Conservation (phyloP, 106 monocot genomes). For the Amphibolis antarctica region DNA sequence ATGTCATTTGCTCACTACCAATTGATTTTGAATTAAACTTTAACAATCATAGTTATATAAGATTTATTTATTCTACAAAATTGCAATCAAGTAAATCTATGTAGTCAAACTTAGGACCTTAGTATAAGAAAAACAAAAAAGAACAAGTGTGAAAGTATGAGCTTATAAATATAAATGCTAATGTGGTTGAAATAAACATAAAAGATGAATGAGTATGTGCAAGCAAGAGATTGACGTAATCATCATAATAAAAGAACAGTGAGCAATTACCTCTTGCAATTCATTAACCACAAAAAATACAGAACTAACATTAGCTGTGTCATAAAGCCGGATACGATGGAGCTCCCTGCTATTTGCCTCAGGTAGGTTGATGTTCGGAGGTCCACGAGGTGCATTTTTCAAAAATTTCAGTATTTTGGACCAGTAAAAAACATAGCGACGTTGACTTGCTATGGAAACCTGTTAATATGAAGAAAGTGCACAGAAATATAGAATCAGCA, state of each 20-base stretch:
- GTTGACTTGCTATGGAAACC: constrained; percentile 52
- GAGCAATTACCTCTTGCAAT: constrained; percentile 28
- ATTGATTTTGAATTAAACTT: too few species aligned
- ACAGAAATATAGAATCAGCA: not conserved
- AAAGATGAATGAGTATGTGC: too few species aligned
- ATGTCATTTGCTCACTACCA: too few species aligned
- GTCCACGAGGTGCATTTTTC: not conserved
- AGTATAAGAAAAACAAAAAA: too few species aligned
- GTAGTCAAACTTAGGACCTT: too few species aligned
- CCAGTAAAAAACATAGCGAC: constrained; percentile 51
- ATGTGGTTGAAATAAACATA: too few species aligned
- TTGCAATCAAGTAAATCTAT: too few species aligned
- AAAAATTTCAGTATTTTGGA: constrained; percentile 19
- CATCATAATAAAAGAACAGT: not conserved
- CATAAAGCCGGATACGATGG: constrained; percentile 34
- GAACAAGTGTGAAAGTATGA: too few species aligned
- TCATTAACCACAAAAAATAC: constrained; percentile 35
- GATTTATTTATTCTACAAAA: too few species aligned
- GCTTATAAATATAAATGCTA: too few species aligned
- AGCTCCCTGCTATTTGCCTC: constrained; percentile 28
- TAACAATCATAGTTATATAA: too few species aligned
- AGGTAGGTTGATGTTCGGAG: constrained; percentile 30
- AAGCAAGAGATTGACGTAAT: too few species aligned
- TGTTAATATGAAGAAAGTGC: constrained; percentile 3
- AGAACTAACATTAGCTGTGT: constrained; percentile 21